Evolutionary conservation across 2,329 filamentous ascomycete genomes (phyloP).

Genomic region (Epichloe amarillans): DNA sequence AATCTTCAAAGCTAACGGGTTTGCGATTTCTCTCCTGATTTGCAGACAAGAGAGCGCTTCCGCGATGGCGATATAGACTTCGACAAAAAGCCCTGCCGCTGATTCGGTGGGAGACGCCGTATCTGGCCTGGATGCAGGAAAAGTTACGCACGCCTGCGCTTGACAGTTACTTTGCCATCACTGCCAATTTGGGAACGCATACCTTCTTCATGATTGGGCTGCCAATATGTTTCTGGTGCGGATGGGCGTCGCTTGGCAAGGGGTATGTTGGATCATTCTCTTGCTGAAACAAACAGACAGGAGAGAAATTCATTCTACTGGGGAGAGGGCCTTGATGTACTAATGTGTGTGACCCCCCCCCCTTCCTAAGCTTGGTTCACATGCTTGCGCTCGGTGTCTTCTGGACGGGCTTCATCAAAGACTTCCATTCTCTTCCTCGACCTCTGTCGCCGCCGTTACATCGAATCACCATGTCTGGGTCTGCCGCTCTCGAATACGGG

Average conservation of each 20-base stretch:
- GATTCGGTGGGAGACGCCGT: slow-evolving; percentile 88
- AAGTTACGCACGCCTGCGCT: slow-evolving; percentile 68
- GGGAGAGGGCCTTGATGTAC: not conserved
- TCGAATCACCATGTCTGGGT: slow-evolving; percentile 95
- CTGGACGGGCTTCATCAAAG: slow-evolving; percentile 87
- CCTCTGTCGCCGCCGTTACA: slow-evolving; percentile 85
- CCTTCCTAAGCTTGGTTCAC: slow-evolving; percentile 46
- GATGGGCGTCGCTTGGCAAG: slow-evolving; percentile 71
- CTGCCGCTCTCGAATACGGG: slow-evolving; percentile 87
- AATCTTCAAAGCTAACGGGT: slow-evolving; percentile 3
- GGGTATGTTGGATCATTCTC: slow-evolving; percentile 45
- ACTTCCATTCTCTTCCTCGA: slow-evolving; percentile 81
- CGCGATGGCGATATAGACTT: slow-evolving; percentile 75
- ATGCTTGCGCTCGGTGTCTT: slow-evolving; percentile 70
- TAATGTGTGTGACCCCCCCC: not conserved
- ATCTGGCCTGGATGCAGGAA: slow-evolving; percentile 76
- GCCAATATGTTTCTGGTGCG: slow-evolving; percentile 94
- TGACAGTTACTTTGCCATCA: slow-evolving; percentile 94
- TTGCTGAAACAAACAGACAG: not conserved
- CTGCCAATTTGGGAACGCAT: slow-evolving; percentile 91
- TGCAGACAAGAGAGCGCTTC: slow-evolving; percentile 69
- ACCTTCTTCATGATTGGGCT: slow-evolving; percentile 97
- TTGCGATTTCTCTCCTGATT: not conserved
- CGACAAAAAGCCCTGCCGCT: slow-evolving; percentile 74
- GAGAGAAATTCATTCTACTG: too few species aligned